phyloP scores from a whole-genome alignment of 805 yeast species.

The Candida easanensis region DNA sequence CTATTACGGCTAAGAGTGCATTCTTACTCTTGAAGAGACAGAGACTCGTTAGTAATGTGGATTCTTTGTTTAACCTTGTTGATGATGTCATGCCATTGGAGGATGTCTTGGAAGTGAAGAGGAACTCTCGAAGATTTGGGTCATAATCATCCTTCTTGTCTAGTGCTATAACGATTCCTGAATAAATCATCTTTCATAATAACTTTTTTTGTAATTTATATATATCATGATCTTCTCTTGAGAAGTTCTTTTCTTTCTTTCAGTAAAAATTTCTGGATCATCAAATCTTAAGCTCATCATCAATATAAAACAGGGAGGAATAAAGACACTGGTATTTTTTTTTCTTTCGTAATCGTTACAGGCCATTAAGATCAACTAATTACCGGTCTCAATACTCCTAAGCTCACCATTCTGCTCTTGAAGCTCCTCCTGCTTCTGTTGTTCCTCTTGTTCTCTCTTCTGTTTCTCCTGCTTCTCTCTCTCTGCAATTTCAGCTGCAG shows the following conservation, averaged over 20 bases:
- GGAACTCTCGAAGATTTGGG: slow-evolving; percentile 9
- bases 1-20: slow-evolving; percentile 27
- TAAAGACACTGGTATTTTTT: background rate
- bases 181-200: no score
- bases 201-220: no score
- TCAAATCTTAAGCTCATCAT: slow-evolving; percentile 4
- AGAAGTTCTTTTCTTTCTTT: background rate
- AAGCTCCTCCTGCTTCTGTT: slow-evolving; percentile 17
- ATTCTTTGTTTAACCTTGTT: slow-evolving; percentile 25
- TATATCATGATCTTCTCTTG: no score
- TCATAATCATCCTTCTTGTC: background rate
- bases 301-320: background rate
- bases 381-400: slow-evolving; percentile 2
- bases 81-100: slow-evolving; percentile 31
- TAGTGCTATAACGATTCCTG: no score
- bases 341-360: no score
- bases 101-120: slow-evolving; percentile 22
- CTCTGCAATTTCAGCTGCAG: slow-evolving; percentile 81
- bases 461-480: slow-evolving; percentile 41
- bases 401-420: slow-evolving; percentile 8
- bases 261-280: background rate
- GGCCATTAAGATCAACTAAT: background rate
- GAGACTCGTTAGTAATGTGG: slow-evolving; percentile 18
- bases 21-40: slow-evolving; percentile 31
- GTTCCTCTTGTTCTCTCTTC: slow-evolving; percentile 19